Percentiles rank a stretch among this genome's conserved stretches.
phyloP scores from a whole-genome alignment of 306 rosid genomes.

The Prunus campanulata region DNA sequence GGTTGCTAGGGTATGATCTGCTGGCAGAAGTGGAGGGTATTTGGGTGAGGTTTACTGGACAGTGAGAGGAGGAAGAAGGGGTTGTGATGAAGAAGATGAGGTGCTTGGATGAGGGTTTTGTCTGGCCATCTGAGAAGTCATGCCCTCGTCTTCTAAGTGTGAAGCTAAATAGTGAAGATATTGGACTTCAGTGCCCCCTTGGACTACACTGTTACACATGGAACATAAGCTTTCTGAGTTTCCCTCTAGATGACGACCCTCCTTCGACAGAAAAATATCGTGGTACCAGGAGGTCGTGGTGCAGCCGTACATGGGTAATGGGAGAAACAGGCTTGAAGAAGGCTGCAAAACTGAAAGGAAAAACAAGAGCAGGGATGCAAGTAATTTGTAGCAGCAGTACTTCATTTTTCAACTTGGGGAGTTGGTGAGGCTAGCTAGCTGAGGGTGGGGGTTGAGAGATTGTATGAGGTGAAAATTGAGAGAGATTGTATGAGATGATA shows the following conservation, averaged over 20 bases:
- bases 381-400: too few relatives aligned
- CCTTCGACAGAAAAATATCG: too few relatives aligned
- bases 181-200: background rate
- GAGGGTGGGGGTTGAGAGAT: background rate
- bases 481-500: background rate
- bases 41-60: background rate
- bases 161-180: background rate
- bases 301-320: too few relatives aligned
- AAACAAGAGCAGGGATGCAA: background rate
- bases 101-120: background rate
- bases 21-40: background rate
- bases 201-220: background rate
- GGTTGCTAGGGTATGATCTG: background rate
- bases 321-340: too few relatives aligned
- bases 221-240: background rate
- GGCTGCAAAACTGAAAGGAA: background rate
- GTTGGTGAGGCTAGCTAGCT: too few relatives aligned
- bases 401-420: too few relatives aligned
- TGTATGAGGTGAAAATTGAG: too few relatives aligned
- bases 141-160: background rate
- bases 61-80: background rate
- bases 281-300: too few relatives aligned
- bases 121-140: background rate
- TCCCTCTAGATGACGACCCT: too few relatives aligned
- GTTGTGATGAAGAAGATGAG: background rate